A percentile compares a stretch with the other conserved stretches of the same genome.
Conservation (phyloP, 208 protist species). For the Crithidia bombi region DNA sequence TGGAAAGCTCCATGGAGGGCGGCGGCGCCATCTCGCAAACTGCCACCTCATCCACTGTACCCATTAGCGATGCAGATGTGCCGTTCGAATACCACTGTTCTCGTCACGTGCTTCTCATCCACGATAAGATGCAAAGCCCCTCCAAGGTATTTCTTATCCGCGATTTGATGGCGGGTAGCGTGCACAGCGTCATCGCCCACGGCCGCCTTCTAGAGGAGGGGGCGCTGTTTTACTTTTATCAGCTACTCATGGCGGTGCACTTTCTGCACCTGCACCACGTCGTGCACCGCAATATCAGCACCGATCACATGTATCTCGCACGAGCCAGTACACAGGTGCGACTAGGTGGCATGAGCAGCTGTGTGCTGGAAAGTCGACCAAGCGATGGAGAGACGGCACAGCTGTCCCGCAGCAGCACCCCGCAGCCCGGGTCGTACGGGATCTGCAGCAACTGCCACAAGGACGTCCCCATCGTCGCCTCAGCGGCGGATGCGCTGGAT, state of each 20-base stretch:
- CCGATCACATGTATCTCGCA: conserved; percentile 69
- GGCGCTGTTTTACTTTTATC: conserved; percentile 84
- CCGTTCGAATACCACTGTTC: conserved; percentile 31
- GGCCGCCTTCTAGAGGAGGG: conserved; percentile 64
- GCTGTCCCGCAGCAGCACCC: conserved; percentile 24
- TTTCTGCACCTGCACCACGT: conserved; percentile 68
- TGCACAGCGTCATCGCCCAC: conserved; percentile 53
- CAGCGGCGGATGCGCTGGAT: conserved; percentile 1
- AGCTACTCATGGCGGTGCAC: conserved; percentile 78
- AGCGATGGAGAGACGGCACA: conserved; percentile 10
- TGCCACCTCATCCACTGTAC: conserved; percentile 9
- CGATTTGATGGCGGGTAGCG: conserved; percentile 56
- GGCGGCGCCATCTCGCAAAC: conserved; percentile 14
- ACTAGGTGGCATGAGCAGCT: conserved; percentile 74
- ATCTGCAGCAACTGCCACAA: conserved; percentile 39
- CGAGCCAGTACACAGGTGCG: conserved; percentile 78
- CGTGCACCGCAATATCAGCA: conserved; percentile 38
- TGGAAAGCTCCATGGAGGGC: conserved; percentile 19
- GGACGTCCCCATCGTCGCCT: conserved; percentile 32
- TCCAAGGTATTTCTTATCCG: conserved; percentile 41
- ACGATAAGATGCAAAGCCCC: conserved; percentile 44
- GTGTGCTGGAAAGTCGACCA: conserved; percentile 42
- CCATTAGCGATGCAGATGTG: conserved; percentile 25
- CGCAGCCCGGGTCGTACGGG: conserved; percentile 40
- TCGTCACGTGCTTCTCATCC: conserved; percentile 33